Conservation (phyloP, 139 green algal genomes). For the Protoeuglena noctilucae region DNA sequence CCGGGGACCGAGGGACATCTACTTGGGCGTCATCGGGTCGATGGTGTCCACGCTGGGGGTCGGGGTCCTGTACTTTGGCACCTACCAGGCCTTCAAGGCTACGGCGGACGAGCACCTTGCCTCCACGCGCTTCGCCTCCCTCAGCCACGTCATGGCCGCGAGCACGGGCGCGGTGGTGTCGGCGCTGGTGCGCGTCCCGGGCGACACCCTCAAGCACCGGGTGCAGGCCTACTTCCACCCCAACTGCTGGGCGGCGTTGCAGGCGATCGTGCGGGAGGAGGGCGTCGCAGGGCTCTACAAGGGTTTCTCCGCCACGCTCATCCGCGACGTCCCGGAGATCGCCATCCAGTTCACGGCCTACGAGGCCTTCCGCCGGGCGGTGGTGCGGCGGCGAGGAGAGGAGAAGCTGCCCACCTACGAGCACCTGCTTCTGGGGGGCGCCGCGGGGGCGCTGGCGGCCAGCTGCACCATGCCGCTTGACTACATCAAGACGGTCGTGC, state of each 20-base stretch:
- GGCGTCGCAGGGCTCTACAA: slow-evolving; percentile 46
- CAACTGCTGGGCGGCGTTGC: slow-evolving; percentile 22
- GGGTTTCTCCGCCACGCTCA: slow-evolving; percentile 45
- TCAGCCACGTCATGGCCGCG: slow-evolving; percentile 24
- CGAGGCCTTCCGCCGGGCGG: slow-evolving; percentile 18
- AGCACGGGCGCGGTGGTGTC: slow-evolving; percentile 23
- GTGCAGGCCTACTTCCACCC: slow-evolving; percentile 55
- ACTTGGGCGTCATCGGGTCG: slow-evolving; percentile 28
- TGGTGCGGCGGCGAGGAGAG: background rate
- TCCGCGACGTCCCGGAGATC: slow-evolving; percentile 56
- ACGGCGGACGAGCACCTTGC: slow-evolving; percentile 3
- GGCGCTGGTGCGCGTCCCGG: slow-evolving; percentile 38
- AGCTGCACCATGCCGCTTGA: slow-evolving; percentile 54
- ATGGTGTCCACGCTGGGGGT: slow-evolving; percentile 39
- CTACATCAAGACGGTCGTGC: slow-evolving; percentile 49
- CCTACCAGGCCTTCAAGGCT: slow-evolving; percentile 26
- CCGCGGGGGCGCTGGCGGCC: slow-evolving; percentile 35
- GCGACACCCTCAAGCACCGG: slow-evolving; percentile 54
- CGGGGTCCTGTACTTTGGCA: slow-evolving; percentile 41
- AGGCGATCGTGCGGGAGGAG: slow-evolving; percentile 21
- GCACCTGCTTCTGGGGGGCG: slow-evolving; percentile 38
- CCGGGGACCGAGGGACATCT: slow-evolving; percentile 34
- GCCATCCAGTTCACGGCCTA: slow-evolving; percentile 57
- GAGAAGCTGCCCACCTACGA: slow-evolving; percentile 22
- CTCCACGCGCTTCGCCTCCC: background rate